Base-by-base conservation (phyloP, 441 rosid species). In the Pelargonium myrrhifolium region DNA sequence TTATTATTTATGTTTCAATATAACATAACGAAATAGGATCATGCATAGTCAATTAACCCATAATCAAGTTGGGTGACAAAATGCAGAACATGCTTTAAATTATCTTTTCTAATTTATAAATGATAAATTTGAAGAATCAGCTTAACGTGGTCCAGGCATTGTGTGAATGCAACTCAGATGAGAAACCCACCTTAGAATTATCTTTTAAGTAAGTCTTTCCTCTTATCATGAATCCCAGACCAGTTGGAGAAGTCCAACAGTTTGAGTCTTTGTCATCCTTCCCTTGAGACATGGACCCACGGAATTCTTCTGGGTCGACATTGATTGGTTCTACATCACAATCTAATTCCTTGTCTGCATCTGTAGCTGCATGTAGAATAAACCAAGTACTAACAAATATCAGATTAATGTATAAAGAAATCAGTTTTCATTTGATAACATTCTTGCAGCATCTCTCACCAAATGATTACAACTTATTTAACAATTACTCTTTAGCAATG, bases 191-290 rank as follows among this genome's bases (percentile, higher is more conserved):
- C 56, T 49, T 95, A 65, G 83, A 70, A 73, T 79, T 83, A 75
- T 95, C 98, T 77, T 86, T 90, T 53, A 95, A 81, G 77, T 95
- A 95, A 65, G 89, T 87, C 82, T 86, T 89, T 77, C 99, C 99
- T 80, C 99, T 81, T 66, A 95, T 86, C 97, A 84, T 87, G 84
- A 92, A 95, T 26, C 98, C 96, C 73, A 64, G 79, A 64, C 97
- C 96, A 80, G 84, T 83, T 6, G 99, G 95, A 83, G 92, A 87
- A 66, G 76, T 73, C 99, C 99, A 95, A 85, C 98, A 95, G 79
- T 85, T 83, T 69, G 93, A 77, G 76, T 88, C 98, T 68, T 78
- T 80, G 68, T 84, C 89, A 62, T 83, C 85, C 78, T 71, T 85
- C 69, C 83, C 93, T 69, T 82, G 80, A 64, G 67, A 84, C 76